Conservation (phyloP, 306 rosid species). For the Nissolia schottii region DNA sequence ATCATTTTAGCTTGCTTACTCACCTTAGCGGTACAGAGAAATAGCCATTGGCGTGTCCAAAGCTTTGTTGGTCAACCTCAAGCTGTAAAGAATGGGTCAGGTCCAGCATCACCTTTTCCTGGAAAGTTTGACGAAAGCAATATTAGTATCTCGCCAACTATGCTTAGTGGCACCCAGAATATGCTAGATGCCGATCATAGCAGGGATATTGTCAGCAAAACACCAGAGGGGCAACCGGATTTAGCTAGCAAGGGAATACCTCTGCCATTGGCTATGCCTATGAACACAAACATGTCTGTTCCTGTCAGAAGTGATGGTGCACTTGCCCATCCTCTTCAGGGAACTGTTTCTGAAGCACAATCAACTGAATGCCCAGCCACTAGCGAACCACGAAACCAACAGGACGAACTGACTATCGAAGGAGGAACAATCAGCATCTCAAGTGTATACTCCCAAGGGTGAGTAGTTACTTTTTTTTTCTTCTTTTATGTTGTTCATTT, state of each 20-base stretch:
- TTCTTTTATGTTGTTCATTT: no score
- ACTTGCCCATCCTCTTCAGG: slow-evolving; percentile 66
- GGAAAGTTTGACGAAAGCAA: slow-evolving; percentile 79
- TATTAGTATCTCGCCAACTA: slow-evolving; percentile 53
- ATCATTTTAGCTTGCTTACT: slow-evolving; percentile 12
- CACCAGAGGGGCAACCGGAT: slow-evolving; percentile 61
- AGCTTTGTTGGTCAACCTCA: slow-evolving; percentile 67
- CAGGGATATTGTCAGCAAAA: slow-evolving; percentile 51
- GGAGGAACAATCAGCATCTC: slow-evolving; percentile 95
- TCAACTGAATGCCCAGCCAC: slow-evolving; percentile 54
- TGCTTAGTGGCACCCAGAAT: slow-evolving; percentile 50
- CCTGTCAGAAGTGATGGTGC: slow-evolving; percentile 62
- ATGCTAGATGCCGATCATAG: slow-evolving; percentile 52
- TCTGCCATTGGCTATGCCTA: slow-evolving; percentile 46
- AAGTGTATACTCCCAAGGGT: slow-evolving; percentile 94
- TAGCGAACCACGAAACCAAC: slow-evolving; percentile 51
- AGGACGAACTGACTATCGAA: slow-evolving; percentile 63
- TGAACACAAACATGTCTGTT: slow-evolving; percentile 47
- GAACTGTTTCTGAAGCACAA: slow-evolving; percentile 62
- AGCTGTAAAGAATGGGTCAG: slow-evolving; percentile 58
- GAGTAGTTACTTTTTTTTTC: slow-evolving; percentile 30
- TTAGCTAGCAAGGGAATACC: slow-evolving; percentile 55
- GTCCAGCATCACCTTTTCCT: slow-evolving; percentile 55
- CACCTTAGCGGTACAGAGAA: slow-evolving; percentile 62
- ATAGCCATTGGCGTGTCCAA: slow-evolving; percentile 96